Percentiles rank a stretch among this genome's conserved stretches.
Conservation (phyloP, 768 basidiomycete species). For the Lactifluus rugatus region DNA sequence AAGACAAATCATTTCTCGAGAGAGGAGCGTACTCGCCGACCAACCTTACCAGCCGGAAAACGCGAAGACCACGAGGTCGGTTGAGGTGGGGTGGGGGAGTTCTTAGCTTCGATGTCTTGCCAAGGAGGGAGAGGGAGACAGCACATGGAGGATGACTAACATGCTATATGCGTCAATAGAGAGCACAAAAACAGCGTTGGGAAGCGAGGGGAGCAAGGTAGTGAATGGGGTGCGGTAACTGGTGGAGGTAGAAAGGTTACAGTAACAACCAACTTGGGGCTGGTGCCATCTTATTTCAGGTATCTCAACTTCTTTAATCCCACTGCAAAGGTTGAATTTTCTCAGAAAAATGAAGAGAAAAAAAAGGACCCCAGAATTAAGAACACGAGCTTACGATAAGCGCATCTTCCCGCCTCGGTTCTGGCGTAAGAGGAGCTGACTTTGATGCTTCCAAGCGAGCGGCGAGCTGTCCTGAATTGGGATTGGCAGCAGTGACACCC, state of each 20-base stretch:
- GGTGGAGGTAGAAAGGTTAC: slow-evolving; percentile 8
- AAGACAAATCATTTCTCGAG: slow-evolving; percentile 11
- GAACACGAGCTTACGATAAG: slow-evolving; percentile 36
- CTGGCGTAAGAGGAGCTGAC: slow-evolving; percentile 29
- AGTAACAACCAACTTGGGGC: slow-evolving; percentile 2
- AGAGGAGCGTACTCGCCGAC: neutral
- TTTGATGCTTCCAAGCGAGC: slow-evolving; percentile 34
- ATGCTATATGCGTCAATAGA: slow-evolving; percentile 8
- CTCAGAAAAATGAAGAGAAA: slow-evolving; percentile 20
- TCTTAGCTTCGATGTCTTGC: neutral
- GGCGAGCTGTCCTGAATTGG: slow-evolving; percentile 37
- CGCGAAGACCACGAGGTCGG: slow-evolving; percentile 16
- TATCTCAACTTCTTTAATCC: slow-evolving; percentile 27
- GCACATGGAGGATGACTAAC: slow-evolving; percentile 10
- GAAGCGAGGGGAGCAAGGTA: slow-evolving; percentile 1
- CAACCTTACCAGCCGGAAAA: neutral
- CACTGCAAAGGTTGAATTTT: slow-evolving; percentile 29
- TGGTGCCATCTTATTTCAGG: neutral
- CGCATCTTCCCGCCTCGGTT: slow-evolving; percentile 31
- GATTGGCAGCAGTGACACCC: slow-evolving; percentile 36
- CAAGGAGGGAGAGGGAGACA: neutral
- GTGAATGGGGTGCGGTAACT: neutral
- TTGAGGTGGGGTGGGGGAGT: neutral
- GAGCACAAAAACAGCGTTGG: slow-evolving; percentile 1
- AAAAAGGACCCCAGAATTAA: slow-evolving; percentile 13